Conservation (phyloP, 495 filamentous ascomycete species). For the Tuber microsphaerosporum region DNA sequence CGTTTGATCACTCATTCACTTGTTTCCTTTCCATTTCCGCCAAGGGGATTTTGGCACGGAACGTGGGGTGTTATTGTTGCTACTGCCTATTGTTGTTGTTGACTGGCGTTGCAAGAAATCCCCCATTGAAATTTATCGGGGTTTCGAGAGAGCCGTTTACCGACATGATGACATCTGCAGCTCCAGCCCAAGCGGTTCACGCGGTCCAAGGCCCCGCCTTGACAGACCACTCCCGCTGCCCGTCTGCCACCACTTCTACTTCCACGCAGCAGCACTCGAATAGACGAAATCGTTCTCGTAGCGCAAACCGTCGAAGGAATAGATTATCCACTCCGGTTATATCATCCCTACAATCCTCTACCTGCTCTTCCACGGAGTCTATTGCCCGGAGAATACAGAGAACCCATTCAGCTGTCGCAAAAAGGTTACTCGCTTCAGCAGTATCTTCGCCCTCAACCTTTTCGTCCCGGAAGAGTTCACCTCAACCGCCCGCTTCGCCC, state of each 20-base stretch:
- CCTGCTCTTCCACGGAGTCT: conserved; percentile 20
- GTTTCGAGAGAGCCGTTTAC: conserved; percentile 26
- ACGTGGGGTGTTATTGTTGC: neutral
- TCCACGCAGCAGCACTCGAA: conserved; percentile 4
- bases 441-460: conserved; percentile 30
- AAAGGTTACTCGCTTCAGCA: conserved; percentile 34
- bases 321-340: conserved; percentile 6
- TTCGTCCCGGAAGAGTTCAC: conserved; percentile 14
- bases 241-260: neutral
- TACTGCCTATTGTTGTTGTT: neutral
- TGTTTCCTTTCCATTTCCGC: neutral
- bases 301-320: conserved; percentile 18
- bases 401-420: conserved; percentile 33
- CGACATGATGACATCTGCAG: conserved; percentile 39
- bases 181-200: conserved; percentile 17
- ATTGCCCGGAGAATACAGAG: conserved; percentile 32
- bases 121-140: neutral
- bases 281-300: conserved; percentile 16
- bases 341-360: conserved; percentile 11
- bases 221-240: conserved; percentile 17
- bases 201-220: conserved; percentile 28
- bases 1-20: conserved; percentile 2
- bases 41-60: neutral
- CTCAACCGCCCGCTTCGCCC: conserved; percentile 13
- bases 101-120: neutral